phyloP scores from a whole-genome alignment of 1,284 basidiomycete species.

The Cerrena zonata region DNA sequence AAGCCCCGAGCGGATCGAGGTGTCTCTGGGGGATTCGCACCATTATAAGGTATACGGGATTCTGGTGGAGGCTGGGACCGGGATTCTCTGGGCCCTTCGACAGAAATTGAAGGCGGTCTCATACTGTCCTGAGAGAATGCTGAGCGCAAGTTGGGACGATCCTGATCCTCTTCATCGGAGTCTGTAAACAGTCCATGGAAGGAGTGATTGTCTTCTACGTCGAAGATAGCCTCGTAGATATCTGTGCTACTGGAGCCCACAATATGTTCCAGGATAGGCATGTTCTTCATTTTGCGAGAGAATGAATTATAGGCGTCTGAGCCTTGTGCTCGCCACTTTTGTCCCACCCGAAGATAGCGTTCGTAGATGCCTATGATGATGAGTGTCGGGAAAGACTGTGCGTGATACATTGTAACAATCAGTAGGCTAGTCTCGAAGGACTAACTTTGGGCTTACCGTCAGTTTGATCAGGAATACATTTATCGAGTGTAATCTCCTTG shows the following conservation, averaged over 20 bases:
- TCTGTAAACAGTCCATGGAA: slow-evolving; percentile 40
- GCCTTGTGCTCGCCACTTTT: slow-evolving; percentile 43
- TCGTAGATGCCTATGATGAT: slow-evolving; percentile 78
- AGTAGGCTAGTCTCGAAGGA: slow-evolving; percentile 9
- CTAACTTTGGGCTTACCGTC: slow-evolving; percentile 40
- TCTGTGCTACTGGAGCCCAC: slow-evolving; percentile 60
- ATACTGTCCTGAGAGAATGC: slow-evolving; percentile 39
- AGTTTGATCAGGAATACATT: slow-evolving; percentile 81
- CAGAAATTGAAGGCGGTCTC: slow-evolving; percentile 13
- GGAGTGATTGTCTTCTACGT: slow-evolving; percentile 46
- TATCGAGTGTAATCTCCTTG: slow-evolving; percentile 67
- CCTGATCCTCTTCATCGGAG: slow-evolving; percentile 45
- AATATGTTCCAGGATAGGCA: slow-evolving; percentile 67
- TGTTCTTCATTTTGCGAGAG: slow-evolving; percentile 62
- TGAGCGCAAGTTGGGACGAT: slow-evolving; percentile 28
- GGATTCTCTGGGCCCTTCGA: slow-evolving; percentile 3
- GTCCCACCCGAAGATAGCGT: slow-evolving; percentile 53
- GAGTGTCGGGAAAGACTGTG: slow-evolving; percentile 71
- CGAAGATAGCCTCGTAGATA: slow-evolving; percentile 72
- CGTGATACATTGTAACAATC: not conserved
- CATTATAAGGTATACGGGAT: slow-evolving; percentile 12
- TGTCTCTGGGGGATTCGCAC: slow-evolving; percentile 11
- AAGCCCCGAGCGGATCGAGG: slow-evolving; percentile 10
- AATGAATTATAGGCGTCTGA: slow-evolving; percentile 55
- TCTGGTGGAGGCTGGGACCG: slow-evolving; percentile 7